phyloP scores from a whole-genome alignment of 768 basidiomycete species.

The Collybiopsis confluens region DNA sequence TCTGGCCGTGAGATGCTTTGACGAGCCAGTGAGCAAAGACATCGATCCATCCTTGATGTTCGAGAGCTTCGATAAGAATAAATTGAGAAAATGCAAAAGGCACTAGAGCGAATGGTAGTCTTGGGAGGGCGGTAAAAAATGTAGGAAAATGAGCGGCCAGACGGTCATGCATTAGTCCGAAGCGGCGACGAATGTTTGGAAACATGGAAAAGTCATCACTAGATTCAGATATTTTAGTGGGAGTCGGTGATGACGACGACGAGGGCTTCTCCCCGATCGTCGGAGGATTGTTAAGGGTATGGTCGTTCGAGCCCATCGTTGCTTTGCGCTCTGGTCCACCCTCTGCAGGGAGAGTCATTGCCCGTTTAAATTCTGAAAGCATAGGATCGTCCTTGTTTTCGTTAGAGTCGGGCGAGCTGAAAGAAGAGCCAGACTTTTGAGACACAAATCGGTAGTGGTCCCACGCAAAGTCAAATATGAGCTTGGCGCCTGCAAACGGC shows the following conservation, averaged over 20 bases:
- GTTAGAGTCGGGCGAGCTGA: constrained; percentile 11
- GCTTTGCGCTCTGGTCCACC: background rate
- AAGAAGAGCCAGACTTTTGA: constrained; percentile 15
- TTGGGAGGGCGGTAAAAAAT: constrained; percentile 55
- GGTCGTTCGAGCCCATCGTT: constrained; percentile 6
- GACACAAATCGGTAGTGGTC: constrained; percentile 44
- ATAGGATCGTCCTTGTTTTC: constrained; percentile 11
- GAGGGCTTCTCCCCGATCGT: background rate
- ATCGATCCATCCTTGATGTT: constrained; percentile 82
- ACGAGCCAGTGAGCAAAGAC: constrained; percentile 67
- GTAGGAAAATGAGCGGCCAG: constrained; percentile 59
- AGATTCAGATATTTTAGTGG: background rate
- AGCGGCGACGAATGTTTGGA: background rate
- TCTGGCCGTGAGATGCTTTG: constrained; percentile 26
- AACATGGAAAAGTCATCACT: background rate
- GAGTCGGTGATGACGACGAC: background rate
- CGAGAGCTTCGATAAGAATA: constrained; percentile 84
- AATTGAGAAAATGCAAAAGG: constrained; percentile 95
- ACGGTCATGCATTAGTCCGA: constrained; percentile 9
- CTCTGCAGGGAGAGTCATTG: constrained; percentile 8
- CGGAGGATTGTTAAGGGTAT: background rate
- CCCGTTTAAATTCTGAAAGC: constrained; percentile 10
- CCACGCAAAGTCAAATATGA: constrained; percentile 62
- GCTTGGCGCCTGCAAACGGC: constrained; percentile 73
- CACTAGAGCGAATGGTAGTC: constrained; percentile 76